Conservation (phyloP, 768 basidiomycete genomes). For the Suillus fuscotomentosus region DNA sequence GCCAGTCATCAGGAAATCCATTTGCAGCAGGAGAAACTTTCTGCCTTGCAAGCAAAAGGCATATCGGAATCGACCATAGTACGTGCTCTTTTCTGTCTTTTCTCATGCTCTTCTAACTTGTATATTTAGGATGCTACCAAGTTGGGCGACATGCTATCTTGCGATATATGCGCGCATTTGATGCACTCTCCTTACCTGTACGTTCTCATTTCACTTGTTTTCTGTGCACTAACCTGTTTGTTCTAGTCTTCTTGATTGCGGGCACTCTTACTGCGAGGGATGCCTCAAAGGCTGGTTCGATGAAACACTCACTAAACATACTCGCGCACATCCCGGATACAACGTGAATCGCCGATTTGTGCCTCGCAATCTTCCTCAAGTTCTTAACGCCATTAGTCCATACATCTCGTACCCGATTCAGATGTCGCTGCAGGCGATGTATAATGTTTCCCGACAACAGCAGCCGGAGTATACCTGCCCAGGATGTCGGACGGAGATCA, state of each 20-base stretch:
- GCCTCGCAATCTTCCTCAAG: conserved; percentile 13
- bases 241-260: conserved; percentile 59
- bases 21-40: background rate
- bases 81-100: background rate
- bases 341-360: conserved; percentile 28
- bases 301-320: conserved; percentile 49
- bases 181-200: conserved; percentile 72
- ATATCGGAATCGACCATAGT: background rate
- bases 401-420: conserved; percentile 13
- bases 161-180: conserved; percentile 61
- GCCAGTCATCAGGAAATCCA: background rate
- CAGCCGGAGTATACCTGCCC: conserved; percentile 66
- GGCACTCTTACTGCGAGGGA: conserved; percentile 65
- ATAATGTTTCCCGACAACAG: conserved; percentile 24
- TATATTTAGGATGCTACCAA: conserved; percentile 36
- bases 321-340: conserved; percentile 45
- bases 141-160: conserved; percentile 54
- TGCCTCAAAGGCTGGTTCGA: conserved; percentile 59
- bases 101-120: background rate
- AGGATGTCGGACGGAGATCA: conserved; percentile 54
- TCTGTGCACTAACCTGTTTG: conserved; percentile 1
- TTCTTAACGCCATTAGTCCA: conserved; percentile 14
- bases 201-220: conserved; percentile 22
- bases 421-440: conserved; percentile 17
- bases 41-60: background rate